Evolutionary conservation across 108 stramenopile genomes (phyloP), one percentile per base, ranked within the genome.

Genomic region (Skeletonema grethae): DNA sequence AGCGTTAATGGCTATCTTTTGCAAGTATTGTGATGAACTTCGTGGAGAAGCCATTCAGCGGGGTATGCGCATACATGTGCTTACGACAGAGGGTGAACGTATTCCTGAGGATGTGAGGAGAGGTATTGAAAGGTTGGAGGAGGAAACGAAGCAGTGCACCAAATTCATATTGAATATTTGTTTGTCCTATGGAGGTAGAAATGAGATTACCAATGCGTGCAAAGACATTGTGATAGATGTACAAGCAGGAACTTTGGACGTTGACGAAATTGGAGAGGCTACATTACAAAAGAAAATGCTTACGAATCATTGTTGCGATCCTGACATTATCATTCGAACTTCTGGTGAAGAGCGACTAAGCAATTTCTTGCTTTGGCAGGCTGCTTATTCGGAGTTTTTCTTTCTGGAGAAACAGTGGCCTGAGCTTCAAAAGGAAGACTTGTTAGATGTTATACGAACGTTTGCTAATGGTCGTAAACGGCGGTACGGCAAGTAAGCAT

Each of bases 401-500:
- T 99, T 99, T 70, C 45, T 98, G 22, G 82, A 95, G 41, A 96
- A 96, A 69, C 76, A 74, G 5, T 99, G 99, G 99, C 99, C 99
- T 55, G 97, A 88, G 63, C 70, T 89, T 48, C 65, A 77, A 60
- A 87, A 75, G 66, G 68, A 76, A 22, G 95, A 91, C 56, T 79
- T 90, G 36, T 13, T 89, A 38, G 63, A 72, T 6, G 84, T 93
- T 18, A 74, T 90, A 57, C 77, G 74, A 36, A 70, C 63, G 10
- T 93, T 85, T 72, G 91, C 90, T 12, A 59, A 69, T 25, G 88
- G 88, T 29, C 81, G 96, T 75, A 69, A 82, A 34, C 76, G 96
- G 61, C 77, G 96, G 15, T 97, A 85, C 82, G 96, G 96, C 62
- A 85, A 83, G 61, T 93, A 86, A 78, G 13, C n/a, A n/a, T n/a